phyloP scores from a whole-genome alignment of 345 rosid species.

The Turnera subulata region DNA sequence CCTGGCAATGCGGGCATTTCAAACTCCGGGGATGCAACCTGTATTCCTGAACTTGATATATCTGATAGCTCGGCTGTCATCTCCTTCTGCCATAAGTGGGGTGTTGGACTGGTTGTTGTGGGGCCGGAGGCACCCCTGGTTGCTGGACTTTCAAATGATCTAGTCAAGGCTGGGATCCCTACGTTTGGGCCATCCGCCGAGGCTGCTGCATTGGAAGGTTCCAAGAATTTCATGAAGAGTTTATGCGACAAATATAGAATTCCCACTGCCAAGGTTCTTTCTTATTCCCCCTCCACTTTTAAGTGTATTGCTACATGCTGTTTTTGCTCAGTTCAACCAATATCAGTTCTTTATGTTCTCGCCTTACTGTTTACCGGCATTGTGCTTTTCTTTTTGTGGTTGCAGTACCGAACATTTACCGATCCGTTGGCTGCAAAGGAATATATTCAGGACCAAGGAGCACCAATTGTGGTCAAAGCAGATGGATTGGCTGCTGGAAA shows the following conservation, averaged over 20 bases:
- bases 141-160: slow-evolving; percentile 77
- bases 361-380: neutral
- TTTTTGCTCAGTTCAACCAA: neutral
- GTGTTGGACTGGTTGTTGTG: slow-evolving; percentile 75
- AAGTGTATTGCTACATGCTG: too few species aligned
- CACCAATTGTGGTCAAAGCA: slow-evolving; percentile 81
- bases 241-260: slow-evolving; percentile 80
- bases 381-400: neutral
- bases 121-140: slow-evolving; percentile 97
- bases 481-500: slow-evolving; percentile 98
- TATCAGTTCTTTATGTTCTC: neutral
- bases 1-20: slow-evolving; percentile 94
- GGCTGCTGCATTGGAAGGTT: slow-evolving; percentile 98
- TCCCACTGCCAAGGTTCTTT: slow-evolving; percentile 89
- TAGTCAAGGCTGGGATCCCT: slow-evolving; percentile 62
- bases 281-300: neutral
- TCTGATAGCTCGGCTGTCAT: slow-evolving; percentile 63
- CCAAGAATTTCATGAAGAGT: slow-evolving; percentile 89
- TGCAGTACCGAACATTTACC: slow-evolving; percentile 65
- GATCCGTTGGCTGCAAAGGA: slow-evolving; percentile 67
- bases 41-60: slow-evolving; percentile 65
- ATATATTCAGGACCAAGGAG: slow-evolving; percentile 73
- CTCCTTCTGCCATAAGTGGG: slow-evolving; percentile 56
- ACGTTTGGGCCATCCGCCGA: slow-evolving; percentile 91
- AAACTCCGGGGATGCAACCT: slow-evolving; percentile 72